Evolutionary conservation across 306 rosid species (phyloP).

Genomic region (Coriaria nepalensis): DNA sequence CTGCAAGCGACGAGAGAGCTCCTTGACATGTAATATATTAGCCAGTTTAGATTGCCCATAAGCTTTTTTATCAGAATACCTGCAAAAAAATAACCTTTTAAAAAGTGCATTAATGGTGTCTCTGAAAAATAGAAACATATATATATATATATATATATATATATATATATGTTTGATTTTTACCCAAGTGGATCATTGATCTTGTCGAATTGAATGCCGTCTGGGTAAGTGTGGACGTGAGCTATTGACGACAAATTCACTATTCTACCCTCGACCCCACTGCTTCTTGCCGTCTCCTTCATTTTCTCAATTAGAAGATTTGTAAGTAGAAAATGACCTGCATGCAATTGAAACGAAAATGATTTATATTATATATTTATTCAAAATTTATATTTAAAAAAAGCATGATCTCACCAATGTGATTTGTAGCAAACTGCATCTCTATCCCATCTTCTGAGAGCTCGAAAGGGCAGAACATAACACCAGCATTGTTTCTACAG

Average conservation of each 20-base stretch:
- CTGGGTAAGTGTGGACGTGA: conserved; percentile 43
- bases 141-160: too few relatives aligned
- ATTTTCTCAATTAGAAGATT: conserved; percentile 65
- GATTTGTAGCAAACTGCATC: conserved; percentile 80
- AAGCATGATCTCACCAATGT: conserved; percentile 38
- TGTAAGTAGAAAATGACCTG: conserved; percentile 73
- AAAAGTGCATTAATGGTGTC: too few relatives aligned
- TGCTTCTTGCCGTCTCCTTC: conserved; percentile 59
- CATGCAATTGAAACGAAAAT: too few relatives aligned
- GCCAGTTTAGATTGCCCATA: conserved; percentile 93
- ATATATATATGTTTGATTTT: too few relatives aligned
- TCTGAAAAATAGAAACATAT: too few relatives aligned
- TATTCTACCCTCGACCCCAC: conserved; percentile 83
- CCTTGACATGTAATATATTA: conserved; percentile 64
- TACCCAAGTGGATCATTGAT: conserved; percentile 54
- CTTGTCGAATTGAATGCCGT: conserved; percentile 49
- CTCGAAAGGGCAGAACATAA: conserved; percentile 83
- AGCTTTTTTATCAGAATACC: conserved; percentile 76
- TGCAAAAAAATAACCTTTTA: too few relatives aligned
- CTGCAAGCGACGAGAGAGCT: conserved; percentile 61
- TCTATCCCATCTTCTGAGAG: conserved; percentile 69
- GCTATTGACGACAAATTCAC: conserved; percentile 83
- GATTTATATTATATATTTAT: too few relatives aligned
- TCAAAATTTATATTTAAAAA: neutral
- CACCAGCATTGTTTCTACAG: conserved; percentile 94